phyloP scores from a whole-genome alignment of 2,329 filamentous ascomycete genomes.

The Fusarium tanahbumbuense region DNA sequence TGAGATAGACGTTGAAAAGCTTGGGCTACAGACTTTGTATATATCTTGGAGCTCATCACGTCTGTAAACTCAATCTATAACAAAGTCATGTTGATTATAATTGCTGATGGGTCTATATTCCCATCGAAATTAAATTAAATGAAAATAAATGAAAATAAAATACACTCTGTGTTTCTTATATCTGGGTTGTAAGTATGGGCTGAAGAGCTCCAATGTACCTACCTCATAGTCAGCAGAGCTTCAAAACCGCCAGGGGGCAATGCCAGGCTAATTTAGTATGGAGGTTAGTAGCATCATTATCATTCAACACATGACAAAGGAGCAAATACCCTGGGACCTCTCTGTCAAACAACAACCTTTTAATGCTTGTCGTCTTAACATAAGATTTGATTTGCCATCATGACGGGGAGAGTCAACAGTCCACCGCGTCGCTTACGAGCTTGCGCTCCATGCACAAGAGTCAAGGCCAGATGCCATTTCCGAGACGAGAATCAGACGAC shows the following conservation, averaged over 20 bases:
- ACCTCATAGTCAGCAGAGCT: not conserved
- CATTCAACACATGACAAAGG: not conserved
- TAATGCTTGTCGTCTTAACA: not conserved
- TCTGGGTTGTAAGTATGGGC: not conserved
- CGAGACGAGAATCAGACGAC: conserved; percentile 34
- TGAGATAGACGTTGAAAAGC: not conserved
- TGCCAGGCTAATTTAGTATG: not conserved
- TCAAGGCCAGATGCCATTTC: conserved; percentile 49
- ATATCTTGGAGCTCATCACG: not conserved
- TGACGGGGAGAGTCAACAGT: conserved; percentile 39
- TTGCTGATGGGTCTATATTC: not conserved
- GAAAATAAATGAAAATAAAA: not conserved
- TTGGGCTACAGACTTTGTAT: not conserved
- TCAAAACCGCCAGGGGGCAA: not conserved
- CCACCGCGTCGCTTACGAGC: conserved; percentile 48
- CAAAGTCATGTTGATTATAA: not conserved
- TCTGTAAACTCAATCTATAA: not conserved
- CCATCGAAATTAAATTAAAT: not conserved
- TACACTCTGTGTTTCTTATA: not conserved
- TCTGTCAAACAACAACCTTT: not conserved
- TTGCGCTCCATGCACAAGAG: conserved; percentile 47
- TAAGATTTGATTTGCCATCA: not conserved
- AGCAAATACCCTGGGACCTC: not conserved
- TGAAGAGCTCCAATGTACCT: too few relatives aligned
- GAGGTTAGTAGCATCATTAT: not conserved